Percentiles rank a stretch among this genome's conserved stretches.
Evolutionary conservation across 2,329 filamentous ascomycete species (phyloP).

Genomic region (Pseudogymnoascus sp.): DNA sequence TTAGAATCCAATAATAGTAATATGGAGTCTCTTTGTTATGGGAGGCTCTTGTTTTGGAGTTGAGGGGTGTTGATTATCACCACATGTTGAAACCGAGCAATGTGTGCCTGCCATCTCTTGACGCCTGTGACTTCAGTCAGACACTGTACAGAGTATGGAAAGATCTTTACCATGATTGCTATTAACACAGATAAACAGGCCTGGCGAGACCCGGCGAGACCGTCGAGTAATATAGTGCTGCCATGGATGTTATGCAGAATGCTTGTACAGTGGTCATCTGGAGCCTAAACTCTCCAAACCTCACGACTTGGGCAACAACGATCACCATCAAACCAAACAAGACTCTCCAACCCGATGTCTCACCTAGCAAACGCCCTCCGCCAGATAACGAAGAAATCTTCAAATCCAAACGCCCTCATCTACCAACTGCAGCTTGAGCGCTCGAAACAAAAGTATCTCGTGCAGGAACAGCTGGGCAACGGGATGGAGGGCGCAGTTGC

Average conservation of each 20-base stretch:
- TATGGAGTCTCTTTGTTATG: not conserved
- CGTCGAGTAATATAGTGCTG: not conserved
- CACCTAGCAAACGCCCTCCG: constrained; percentile 17
- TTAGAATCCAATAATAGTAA: constrained; percentile 4
- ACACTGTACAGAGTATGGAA: not conserved
- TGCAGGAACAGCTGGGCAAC: constrained; percentile 15
- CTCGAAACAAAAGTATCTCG: constrained; percentile 19
- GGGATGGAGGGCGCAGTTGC: constrained; percentile 14
- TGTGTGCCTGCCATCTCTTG: not conserved
- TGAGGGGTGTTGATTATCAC: not conserved
- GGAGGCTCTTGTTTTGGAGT: not conserved
- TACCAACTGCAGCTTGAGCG: constrained; percentile 20
- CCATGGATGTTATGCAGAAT: not conserved
- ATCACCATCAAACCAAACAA: constrained; percentile 1
- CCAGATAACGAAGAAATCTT: constrained; percentile 19
- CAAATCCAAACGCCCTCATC: constrained; percentile 19
- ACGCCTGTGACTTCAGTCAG: not conserved
- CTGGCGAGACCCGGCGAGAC: constrained; percentile 9
- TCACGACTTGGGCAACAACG: not conserved
- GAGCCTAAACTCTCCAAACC: not conserved
- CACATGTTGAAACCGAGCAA: not conserved
- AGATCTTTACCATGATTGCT: not conserved
- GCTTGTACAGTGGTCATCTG: not conserved
- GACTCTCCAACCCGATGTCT: constrained; percentile 16
- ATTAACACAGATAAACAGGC: not conserved